Conservation (phyloP, 2,329 filamentous ascomycete species). For the Hymenoscyphus infarciens region DNA sequence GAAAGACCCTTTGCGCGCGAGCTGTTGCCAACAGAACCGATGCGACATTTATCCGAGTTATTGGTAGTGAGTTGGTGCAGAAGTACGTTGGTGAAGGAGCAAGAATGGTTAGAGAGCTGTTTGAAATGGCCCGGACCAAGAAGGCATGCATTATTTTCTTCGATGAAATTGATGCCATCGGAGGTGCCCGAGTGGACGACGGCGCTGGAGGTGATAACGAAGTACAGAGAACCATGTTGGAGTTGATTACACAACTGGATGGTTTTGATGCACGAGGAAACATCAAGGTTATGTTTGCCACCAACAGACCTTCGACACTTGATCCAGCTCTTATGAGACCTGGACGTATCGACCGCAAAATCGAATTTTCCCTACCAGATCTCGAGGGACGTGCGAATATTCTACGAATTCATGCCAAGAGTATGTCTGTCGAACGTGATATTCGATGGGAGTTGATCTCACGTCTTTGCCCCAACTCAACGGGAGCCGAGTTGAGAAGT, state of each 20-base stretch:
- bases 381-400: slow-evolving; percentile 97
- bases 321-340: slow-evolving; percentile 97
- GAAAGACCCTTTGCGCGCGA: slow-evolving; percentile 96
- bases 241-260: slow-evolving; percentile 93
- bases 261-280: slow-evolving; percentile 96
- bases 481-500: slow-evolving; percentile 90
- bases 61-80: slow-evolving; percentile 95
- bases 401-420: slow-evolving; percentile 97
- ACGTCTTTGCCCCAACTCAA: slow-evolving; percentile 92
- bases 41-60: slow-evolving; percentile 97
- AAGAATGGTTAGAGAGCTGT: slow-evolving; percentile 96
- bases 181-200: slow-evolving; percentile 93
- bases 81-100: slow-evolving; percentile 99
- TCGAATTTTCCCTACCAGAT: slow-evolving; percentile 96
- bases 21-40: slow-evolving; percentile 97
- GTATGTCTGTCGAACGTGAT: slow-evolving; percentile 97
- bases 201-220: slow-evolving; percentile 96
- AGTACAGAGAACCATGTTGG: slow-evolving; percentile 96
- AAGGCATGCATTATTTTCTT: slow-evolving; percentile 99
- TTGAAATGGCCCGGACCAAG: slow-evolving; percentile 99
- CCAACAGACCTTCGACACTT: slow-evolving; percentile 90
- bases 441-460: slow-evolving; percentile 99
- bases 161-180: slow-evolving; percentile 95
- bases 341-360: slow-evolving; percentile 96
- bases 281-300: slow-evolving; percentile 99